Percentiles rank a stretch among this genome's conserved stretches.
These are phyloP conservation scores for Candida gigantensis DNA, from an alignment of 1,139 yeast genomes.

Conservation along the genomic window DNA sequence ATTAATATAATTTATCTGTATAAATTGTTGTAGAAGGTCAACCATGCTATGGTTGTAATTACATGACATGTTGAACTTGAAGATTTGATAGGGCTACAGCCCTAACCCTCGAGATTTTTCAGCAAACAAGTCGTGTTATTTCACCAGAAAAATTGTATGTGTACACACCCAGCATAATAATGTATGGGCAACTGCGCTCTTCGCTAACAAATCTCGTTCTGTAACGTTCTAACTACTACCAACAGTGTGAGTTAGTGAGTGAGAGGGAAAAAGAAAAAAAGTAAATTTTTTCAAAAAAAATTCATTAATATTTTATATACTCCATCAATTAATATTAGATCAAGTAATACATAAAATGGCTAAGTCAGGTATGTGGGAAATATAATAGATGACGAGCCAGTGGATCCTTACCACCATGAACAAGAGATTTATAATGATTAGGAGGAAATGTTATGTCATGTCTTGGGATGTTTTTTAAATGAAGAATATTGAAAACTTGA, in stretches of 20 bases:
- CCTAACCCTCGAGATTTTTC: neutral
- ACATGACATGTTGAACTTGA: too few species aligned
- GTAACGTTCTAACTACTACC: too few species aligned
- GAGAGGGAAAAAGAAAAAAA: conserved; percentile 3
- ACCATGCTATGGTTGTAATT: too few species aligned
- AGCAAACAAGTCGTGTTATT: neutral
- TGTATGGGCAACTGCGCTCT: neutral
- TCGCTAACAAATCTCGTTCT: neutral
- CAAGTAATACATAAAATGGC: conserved; percentile 46
- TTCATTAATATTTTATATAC: conserved; percentile 9
- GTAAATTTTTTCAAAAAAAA: conserved; percentile 9
- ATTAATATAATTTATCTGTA: neutral
- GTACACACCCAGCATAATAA: neutral
- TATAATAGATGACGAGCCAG: neutral
- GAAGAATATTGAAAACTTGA: too few species aligned
- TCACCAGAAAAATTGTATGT: neutral
- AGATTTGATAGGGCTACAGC: conserved; percentile 3
- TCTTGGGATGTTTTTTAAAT: too few species aligned
- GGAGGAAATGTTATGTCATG: too few species aligned
- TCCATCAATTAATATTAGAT: conserved; percentile 8
- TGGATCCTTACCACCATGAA: too few species aligned
- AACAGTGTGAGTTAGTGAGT: too few species aligned
- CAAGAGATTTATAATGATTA: too few species aligned
- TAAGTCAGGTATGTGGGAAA: conserved; percentile 57
- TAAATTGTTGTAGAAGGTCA: too few species aligned